Conservation (phyloP, 2,329 filamentous ascomycete genomes). For the Curvularia eragrostidis region DNA sequence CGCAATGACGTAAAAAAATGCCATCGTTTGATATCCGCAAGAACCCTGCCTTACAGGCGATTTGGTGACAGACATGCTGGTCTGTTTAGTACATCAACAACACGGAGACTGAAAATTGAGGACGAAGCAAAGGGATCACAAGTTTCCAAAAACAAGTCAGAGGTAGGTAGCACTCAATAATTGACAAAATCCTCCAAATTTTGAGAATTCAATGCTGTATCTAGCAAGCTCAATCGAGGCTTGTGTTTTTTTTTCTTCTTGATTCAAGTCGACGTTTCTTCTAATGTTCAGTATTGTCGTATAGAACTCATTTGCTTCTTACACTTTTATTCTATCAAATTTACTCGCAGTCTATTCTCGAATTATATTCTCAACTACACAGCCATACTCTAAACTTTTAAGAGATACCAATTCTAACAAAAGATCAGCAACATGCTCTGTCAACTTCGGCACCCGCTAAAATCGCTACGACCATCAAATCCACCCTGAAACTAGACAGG, state of each 20-base stretch:
- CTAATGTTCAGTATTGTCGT: not conserved
- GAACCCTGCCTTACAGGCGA: constrained; percentile 4
- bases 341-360: not conserved
- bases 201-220: not conserved
- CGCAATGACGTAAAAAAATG: constrained; percentile 16
- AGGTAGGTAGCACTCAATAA: constrained; percentile 23
- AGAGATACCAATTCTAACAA: not conserved
- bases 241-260: not conserved
- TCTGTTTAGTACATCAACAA: constrained; percentile 31
- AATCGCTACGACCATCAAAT: constrained; percentile 38
- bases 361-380: not conserved
- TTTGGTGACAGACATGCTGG: constrained; percentile 8
- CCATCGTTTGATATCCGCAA: constrained; percentile 1
- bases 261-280: not conserved
- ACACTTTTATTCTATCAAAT: not conserved
- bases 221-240: not conserved
- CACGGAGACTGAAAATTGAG: constrained; percentile 16
- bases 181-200: not conserved
- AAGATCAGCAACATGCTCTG: not conserved
- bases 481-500: constrained; percentile 39
- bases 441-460: constrained; percentile 25
- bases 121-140: constrained; percentile 16
- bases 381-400: not conserved
- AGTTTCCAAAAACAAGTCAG: constrained; percentile 4
- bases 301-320: not conserved